Base-by-base conservation (phyloP, 805 yeast species). In the Myxozyma neglecta region DNA sequence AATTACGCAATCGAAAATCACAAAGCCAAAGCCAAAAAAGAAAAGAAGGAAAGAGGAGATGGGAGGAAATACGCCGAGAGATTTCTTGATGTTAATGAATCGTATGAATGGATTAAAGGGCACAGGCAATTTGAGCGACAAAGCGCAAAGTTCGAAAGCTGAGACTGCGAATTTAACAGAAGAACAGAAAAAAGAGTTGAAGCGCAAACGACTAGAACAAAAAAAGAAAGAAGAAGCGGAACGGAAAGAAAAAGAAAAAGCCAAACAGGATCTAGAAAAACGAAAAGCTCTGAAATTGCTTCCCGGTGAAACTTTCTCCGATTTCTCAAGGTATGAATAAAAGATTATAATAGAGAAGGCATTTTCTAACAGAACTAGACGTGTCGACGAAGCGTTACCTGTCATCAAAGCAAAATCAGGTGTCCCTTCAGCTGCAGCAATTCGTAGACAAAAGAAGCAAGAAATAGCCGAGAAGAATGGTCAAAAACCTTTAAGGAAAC, bases 341-440 rank as follows among this genome's bases (percentile, higher is more conserved):
- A 24, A 24, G 29, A 24, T 5, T 3, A 24, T 24, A 5, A 5
- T 24, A 3, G 29, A 2, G 5, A 24, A 24, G 29, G 29, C 29
- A 24, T 24, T 24, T 24, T 24, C 29, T 24, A 24, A 24, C 11
- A 14, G 57, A 64, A 67, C 42, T 16, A 67, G 78, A 18, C 69
- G 80, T 43, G 80, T 78, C 6, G 72, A 78, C 59, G 74, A 71
- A 40, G 79, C 80, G 1, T 61, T 78, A 42, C 80, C 80, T 1
- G 61, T 77, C 37, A 73, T 74, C 6, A 69, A 67, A 47, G 75
- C 77, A n/a, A 68, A 72, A 32, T 72, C 74, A 9, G 72, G 72
- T 3, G 70, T 70, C 5, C 70, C 74, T 8, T 66, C 74, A 4
- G 65, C 68, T 7, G 72, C 70, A 16, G 71, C 72, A 8, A 40